These are phyloP conservation scores for Penicillium desertorum DNA, from an alignment of 495 filamentous ascomycete species.

Conservation along the genomic window DNA sequence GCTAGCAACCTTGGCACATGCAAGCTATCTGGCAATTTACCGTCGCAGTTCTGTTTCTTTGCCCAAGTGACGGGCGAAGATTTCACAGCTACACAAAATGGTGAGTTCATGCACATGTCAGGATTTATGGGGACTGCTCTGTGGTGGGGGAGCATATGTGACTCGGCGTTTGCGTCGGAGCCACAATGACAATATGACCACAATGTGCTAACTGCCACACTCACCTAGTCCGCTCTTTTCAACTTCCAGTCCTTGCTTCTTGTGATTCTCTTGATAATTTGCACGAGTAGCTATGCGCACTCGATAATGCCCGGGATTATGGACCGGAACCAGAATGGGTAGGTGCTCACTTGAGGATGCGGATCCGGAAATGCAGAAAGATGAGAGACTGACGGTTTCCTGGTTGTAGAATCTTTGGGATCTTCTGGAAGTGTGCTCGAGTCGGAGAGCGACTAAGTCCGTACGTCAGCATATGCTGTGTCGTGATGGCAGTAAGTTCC, in stretches of 20 bases:
- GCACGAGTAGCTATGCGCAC: conserved; percentile 91
- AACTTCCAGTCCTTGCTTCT: conserved; percentile 95
- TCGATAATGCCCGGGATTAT: conserved; percentile 87
- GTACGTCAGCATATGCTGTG: conserved; percentile 92
- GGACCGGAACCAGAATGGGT: conserved; percentile 91
- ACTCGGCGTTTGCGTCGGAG: conserved; percentile 11
- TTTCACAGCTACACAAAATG: conserved; percentile 18
- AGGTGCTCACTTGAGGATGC: conserved; percentile 26
- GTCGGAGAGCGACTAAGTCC: conserved; percentile 93
- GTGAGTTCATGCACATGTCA: conserved; percentile 12
- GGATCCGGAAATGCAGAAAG: background rate
- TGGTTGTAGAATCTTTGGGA: conserved; percentile 67
- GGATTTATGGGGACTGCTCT: background rate
- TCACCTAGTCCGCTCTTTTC: conserved; percentile 83
- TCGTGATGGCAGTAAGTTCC: conserved; percentile 87
- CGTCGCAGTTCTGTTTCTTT: background rate
- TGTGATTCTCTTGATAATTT: conserved; percentile 91
- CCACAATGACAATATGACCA: conserved; percentile 16
- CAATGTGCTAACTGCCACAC: conserved; percentile 5
- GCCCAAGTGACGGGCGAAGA: conserved; percentile 1
- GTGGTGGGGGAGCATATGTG: background rate
- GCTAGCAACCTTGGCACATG: conserved; percentile 3
- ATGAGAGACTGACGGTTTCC: conserved; percentile 4
- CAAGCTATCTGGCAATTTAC: conserved; percentile 7
- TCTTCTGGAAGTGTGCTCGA: conserved; percentile 96